These are phyloP conservation scores for Pseudogymnoascus sp. DNA, from an alignment of 2,329 filamentous ascomycete genomes.

Conservation along the genomic window DNA sequence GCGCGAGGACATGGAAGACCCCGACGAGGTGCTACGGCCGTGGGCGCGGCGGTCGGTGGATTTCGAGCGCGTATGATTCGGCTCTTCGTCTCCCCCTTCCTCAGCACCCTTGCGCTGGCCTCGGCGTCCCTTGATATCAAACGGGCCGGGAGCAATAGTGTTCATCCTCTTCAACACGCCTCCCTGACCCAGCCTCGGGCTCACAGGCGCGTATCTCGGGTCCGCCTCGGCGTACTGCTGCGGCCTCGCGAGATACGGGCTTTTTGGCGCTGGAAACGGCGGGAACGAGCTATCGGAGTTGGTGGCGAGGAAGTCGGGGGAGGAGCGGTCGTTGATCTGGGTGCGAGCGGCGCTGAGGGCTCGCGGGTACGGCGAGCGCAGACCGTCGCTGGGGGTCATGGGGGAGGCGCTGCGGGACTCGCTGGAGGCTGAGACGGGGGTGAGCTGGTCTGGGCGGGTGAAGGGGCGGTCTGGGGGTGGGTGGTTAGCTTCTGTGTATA, in stretches of 20 bases:
- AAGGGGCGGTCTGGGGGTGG: constrained; percentile 43
- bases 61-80: not conserved
- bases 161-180: constrained; percentile 55
- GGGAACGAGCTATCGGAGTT: constrained; percentile 46
- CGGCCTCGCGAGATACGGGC: constrained; percentile 13
- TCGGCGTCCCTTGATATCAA: constrained; percentile 41
- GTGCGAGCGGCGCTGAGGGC: not conserved
- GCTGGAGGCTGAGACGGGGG: constrained; percentile 53
- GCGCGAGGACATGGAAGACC: not conserved
- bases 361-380: constrained; percentile 31
- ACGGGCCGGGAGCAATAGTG: constrained; percentile 58
- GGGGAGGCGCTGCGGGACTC: constrained; percentile 58
- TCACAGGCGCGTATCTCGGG: constrained; percentile 39
- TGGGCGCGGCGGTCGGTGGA: not conserved
- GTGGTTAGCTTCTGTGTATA: constrained; percentile 27
- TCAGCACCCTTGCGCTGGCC: constrained; percentile 18
- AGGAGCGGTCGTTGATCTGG: constrained; percentile 28
- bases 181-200: constrained; percentile 37
- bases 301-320: constrained; percentile 35
- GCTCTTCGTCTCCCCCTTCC: constrained; percentile 10
- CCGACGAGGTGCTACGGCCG: not conserved
- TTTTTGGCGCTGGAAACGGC: constrained; percentile 40
- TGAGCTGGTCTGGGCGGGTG: constrained; percentile 49
- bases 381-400: constrained; percentile 43
- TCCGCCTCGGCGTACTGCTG: constrained; percentile 28